A percentile compares a stretch with the other conserved stretches of the same genome.
Evolutionary conservation across 1,284 basidiomycete species (phyloP).

Genomic region (Mrakiaceae sp.): DNA sequence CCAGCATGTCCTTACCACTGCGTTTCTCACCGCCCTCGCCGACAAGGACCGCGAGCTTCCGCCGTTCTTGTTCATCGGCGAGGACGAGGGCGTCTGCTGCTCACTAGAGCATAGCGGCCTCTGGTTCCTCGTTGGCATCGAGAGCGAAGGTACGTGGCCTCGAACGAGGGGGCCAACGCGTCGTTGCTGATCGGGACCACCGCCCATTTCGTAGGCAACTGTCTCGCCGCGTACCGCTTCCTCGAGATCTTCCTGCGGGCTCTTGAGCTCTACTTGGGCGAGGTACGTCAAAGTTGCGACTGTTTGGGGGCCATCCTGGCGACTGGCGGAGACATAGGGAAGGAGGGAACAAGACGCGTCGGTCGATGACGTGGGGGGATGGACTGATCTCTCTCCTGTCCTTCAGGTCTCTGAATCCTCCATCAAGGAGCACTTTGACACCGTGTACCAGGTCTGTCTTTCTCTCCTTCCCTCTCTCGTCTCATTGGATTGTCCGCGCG

Average conservation of each 20-base stretch:
- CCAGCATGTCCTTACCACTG: conserved; percentile 74
- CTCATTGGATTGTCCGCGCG: background rate
- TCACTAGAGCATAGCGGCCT: conserved; percentile 38
- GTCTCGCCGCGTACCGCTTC: conserved; percentile 79
- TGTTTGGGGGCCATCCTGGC: background rate
- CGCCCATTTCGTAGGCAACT: conserved; percentile 53
- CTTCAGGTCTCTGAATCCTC: conserved; percentile 45
- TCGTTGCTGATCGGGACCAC: background rate
- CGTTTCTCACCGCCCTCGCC: conserved; percentile 41
- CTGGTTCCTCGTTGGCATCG: conserved; percentile 58
- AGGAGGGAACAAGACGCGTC: background rate
- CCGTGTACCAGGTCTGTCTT: conserved; percentile 73
- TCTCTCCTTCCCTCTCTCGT: background rate
- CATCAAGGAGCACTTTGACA: conserved; percentile 86
- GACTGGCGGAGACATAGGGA: background rate
- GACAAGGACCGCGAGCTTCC: conserved; percentile 18
- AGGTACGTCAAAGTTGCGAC: conserved; percentile 28
- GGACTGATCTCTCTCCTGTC: background rate
- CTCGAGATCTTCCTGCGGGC: conserved; percentile 73
- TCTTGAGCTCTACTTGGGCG: conserved; percentile 75
- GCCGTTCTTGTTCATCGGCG: conserved; percentile 20
- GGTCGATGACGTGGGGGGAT: background rate
- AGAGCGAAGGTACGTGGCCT: conserved; percentile 29
- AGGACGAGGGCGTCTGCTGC: conserved; percentile 45
- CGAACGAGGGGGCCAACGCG: background rate